phyloP scores from a whole-genome alignment of 2,329 filamentous ascomycete genomes.

The Scedosporium apiospermum region DNA sequence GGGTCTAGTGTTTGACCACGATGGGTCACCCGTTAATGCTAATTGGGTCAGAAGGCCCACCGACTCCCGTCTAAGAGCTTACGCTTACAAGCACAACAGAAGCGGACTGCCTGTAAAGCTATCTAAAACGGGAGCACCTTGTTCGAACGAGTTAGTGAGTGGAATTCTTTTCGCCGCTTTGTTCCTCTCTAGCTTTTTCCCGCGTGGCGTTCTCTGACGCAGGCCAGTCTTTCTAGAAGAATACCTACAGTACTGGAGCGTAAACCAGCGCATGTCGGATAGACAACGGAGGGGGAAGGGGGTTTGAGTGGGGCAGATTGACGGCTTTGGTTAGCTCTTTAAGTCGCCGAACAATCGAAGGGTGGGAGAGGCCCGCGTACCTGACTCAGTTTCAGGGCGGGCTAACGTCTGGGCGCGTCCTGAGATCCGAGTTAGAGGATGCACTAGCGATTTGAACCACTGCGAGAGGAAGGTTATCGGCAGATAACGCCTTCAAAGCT shows the following conservation, averaged over 20 bases:
- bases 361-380: background rate
- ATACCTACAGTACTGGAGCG: background rate
- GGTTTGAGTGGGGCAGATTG: background rate
- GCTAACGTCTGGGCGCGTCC: background rate
- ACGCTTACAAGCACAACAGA: no score
- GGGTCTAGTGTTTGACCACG: no score
- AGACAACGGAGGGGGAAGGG: background rate
- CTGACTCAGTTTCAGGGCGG: background rate
- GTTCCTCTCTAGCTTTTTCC: no score
- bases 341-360: background rate
- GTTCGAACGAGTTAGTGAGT: no score
- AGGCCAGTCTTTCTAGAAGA: background rate
- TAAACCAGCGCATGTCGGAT: background rate
- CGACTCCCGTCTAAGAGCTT: no score
- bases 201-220: background rate
- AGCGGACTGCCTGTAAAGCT: no score
- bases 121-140: no score
- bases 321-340: background rate
- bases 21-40: no score
- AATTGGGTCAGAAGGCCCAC: no score
- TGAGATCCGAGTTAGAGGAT: background rate
- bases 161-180: no score
- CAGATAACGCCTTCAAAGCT: background rate
- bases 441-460: background rate
- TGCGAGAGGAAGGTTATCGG: background rate